A percentile compares a stretch with the other conserved stretches of the same genome.
phyloP scores from a whole-genome alignment of 805 yeast genomes.

The Gaillardinia entomophila region DNA sequence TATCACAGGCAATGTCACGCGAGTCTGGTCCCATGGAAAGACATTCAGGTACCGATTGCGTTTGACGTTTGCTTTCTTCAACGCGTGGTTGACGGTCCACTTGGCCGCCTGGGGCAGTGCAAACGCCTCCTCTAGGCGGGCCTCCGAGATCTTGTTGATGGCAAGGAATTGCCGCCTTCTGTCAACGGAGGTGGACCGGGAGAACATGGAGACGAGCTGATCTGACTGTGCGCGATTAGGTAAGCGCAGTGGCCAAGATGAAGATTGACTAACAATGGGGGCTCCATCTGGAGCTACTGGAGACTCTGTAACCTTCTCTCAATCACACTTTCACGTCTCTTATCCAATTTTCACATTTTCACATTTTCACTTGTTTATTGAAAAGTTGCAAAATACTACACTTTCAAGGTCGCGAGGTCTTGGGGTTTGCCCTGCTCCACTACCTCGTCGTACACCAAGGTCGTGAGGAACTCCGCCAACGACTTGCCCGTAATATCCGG shows the following conservation, averaged over 20 bases:
- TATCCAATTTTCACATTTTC: too few relatives aligned
- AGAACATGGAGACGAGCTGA: too few relatives aligned
- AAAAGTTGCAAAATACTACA: background rate
- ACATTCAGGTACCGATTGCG: constrained; percentile 57
- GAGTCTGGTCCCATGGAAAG: constrained; percentile 57
- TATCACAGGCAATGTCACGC: constrained; percentile 38
- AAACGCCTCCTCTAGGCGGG: constrained; percentile 6
- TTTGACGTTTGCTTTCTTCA: constrained; percentile 3
- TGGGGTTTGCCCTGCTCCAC: constrained; percentile 7
- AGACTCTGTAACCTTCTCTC: too few relatives aligned
- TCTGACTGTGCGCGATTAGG: too few relatives aligned
- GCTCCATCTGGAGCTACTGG: too few relatives aligned
- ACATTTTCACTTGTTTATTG: background rate
- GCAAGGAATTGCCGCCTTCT: background rate
- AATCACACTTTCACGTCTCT: too few relatives aligned
- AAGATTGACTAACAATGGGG: too few relatives aligned
- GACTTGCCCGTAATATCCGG: constrained; percentile 14
- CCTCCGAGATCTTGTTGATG: constrained; percentile 2
- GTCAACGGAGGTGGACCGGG: background rate
- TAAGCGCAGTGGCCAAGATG: too few relatives aligned
- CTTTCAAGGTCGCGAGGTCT: constrained; percentile 6
- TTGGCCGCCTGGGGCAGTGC: background rate
- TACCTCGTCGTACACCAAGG: constrained; percentile 14
- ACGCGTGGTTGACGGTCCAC: constrained; percentile 7
- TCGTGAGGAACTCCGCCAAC: constrained; percentile 13